Conservation (phyloP, 129 eudicot species). For the Dittrichia graveolens region DNA sequence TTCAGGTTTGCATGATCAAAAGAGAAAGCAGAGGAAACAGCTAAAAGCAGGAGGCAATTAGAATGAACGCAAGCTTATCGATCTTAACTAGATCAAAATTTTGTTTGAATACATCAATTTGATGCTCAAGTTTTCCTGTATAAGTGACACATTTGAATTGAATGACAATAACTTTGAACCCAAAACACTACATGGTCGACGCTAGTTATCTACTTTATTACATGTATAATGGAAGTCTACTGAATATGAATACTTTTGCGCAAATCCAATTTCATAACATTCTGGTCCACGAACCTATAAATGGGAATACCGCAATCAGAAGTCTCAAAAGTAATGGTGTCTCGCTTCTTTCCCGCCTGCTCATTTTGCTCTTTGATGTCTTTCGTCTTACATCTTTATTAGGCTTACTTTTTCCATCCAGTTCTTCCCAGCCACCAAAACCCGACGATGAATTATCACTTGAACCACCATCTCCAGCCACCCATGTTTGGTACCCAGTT, state of each 20-base stretch:
- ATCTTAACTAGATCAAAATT: constrained; percentile 15
- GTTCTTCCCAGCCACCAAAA: constrained; percentile 96
- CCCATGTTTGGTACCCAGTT: constrained; percentile 58
- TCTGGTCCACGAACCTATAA: constrained; percentile 72
- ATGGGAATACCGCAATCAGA: constrained; percentile 76
- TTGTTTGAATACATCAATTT: constrained; percentile 29
- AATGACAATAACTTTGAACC: constrained; percentile 25
- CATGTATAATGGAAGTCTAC: not conserved
- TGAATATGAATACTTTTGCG: constrained; percentile 11
- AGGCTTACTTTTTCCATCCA: constrained; percentile 42
- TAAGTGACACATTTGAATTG: not conserved
- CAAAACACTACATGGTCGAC: not conserved
- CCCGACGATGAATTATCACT: constrained; percentile 27
- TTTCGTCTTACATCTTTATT: constrained; percentile 24
- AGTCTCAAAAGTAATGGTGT: constrained; percentile 65
- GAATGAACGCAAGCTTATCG: not conserved
- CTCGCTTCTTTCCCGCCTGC: constrained; percentile 41
- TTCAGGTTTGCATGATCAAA: constrained; percentile 82
- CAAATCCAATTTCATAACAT: constrained; percentile 35
- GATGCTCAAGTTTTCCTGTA: constrained; percentile 6
- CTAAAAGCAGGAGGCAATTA: constrained; percentile 53
- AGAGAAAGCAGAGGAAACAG: constrained; percentile 62
- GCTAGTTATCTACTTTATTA: constrained; percentile 13
- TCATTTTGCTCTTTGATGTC: constrained; percentile 36
- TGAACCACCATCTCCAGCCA: constrained; percentile 45